phyloP scores from a whole-genome alignment of 495 filamentous ascomycete species.

The Neurospora pannonica region DNA sequence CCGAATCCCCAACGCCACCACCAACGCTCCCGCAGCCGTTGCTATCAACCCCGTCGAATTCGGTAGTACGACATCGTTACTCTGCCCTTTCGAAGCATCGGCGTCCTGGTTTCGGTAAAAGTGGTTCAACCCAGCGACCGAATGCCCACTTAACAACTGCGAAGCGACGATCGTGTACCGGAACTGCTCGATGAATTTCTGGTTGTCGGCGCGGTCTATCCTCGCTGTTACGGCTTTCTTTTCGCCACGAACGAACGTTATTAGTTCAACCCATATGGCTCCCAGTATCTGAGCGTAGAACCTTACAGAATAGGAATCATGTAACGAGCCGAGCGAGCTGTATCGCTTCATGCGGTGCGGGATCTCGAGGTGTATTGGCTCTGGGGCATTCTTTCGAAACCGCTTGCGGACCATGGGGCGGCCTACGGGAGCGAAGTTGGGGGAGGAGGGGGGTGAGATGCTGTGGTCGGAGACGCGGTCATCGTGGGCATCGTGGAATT shows the following conservation, averaged over 20 bases:
- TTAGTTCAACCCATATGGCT: background rate
- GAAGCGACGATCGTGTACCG: constrained; percentile 93
- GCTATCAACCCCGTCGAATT: constrained; percentile 34
- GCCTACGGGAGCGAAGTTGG: constrained; percentile 66
- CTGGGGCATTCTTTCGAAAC: constrained; percentile 56
- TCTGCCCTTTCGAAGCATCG: background rate
- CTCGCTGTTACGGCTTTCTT: constrained; percentile 57
- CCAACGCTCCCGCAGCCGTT: constrained; percentile 51
- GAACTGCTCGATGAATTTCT: constrained; percentile 87
- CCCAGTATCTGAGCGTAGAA: background rate
- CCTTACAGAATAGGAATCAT: constrained; percentile 25
- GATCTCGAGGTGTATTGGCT: constrained; percentile 47
- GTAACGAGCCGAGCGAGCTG: constrained; percentile 29
- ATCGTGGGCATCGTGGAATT: background rate
- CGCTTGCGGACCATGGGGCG: constrained; percentile 55
- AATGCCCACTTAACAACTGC: constrained; percentile 70
- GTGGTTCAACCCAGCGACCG: constrained; percentile 18
- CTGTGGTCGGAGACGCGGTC: constrained; percentile 20
- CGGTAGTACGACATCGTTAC: constrained; percentile 2
- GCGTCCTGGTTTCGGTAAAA: constrained; percentile 7
- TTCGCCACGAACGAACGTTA: constrained; percentile 1
- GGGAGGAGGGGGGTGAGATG: constrained; percentile 36
- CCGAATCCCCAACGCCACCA: constrained; percentile 61
- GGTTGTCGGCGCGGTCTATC: constrained; percentile 72
- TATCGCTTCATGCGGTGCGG: constrained; percentile 26